Base-by-base conservation (phyloP, 768 basidiomycete species). In the Boletus sensibilis region DNA sequence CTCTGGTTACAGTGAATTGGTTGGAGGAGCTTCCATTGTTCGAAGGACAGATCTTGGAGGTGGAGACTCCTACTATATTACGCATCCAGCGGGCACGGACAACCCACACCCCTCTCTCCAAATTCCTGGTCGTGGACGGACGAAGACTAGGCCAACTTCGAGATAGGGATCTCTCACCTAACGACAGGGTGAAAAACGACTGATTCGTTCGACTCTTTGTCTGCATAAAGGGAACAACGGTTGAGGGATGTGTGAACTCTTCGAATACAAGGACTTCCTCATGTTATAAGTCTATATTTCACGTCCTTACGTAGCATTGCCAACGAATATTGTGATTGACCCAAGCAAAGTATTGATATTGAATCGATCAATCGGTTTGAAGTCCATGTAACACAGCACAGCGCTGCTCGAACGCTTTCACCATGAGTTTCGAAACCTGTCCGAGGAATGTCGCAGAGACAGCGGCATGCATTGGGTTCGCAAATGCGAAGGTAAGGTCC, bases 381-480 rank as follows among this genome's bases (percentile, higher is more conserved):
- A 68, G 68, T 5, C 91, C 89, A 64, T 94, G 94, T 6, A 96
- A 76, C 49, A 80, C 75, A 53, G 78, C 43, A 70, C 93, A 96
- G 27, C 94, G 82, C 60, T 87, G 79, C 74, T 98, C 94, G 64
- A 99, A 99, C 1, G 95, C 94, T 51, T 87, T 76, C 23, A 98
- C 87, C 93, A 97, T 98, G 73, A 88, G 79, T 62, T 83, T 83
- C 4, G 91, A 90, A 5, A 97, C 87, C 67, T 90, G 85, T 10
- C 89, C 89, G 68, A 98, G 92, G 69, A 98, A 94, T 4, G 85
- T 76, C 21, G 86, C 80, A 5, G 92, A 90, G n/a, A 95, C 79
- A 5, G 85, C 81, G 3, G 92, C 88, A 68, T 98, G 87, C 31
- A 95, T 63, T 0, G 94, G 94, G 65, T 86, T 94, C 44, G 89